A percentile compares a stretch with the other conserved stretches of the same genome.
Evolutionary conservation across 2,329 filamentous ascomycete species (phyloP).

Genomic region (Dichotomopilus funicola): DNA sequence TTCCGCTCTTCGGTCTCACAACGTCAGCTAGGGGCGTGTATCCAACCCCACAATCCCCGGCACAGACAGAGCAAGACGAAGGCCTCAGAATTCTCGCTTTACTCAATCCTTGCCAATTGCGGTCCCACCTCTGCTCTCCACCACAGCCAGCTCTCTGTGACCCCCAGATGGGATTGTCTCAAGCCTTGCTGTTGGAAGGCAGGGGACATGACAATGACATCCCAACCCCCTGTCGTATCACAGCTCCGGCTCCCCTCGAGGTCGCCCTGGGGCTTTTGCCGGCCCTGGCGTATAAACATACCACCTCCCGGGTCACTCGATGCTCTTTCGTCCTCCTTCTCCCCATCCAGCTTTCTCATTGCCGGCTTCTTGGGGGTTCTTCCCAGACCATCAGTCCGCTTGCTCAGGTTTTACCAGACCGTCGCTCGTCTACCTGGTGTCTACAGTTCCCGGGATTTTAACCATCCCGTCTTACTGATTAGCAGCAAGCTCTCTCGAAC

Average conservation of each 20-base stretch:
- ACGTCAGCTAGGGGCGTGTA: constrained; percentile 2
- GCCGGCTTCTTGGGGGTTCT: constrained; percentile 13
- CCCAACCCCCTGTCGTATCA: constrained; percentile 6
- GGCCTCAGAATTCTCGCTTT: too few relatives aligned
- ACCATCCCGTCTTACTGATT: constrained; percentile 2
- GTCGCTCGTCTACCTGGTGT: constrained; percentile 15
- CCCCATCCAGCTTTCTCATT: constrained; percentile 15
- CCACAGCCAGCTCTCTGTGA: constrained; percentile 13
- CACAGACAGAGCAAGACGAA: too few relatives aligned
- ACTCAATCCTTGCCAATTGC: too few relatives aligned
- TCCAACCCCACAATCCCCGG: constrained; percentile 17
- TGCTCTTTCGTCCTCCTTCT: constrained; percentile 4
- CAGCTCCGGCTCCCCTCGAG: background rate
- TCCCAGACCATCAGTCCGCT: constrained; percentile 23
- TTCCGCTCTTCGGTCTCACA: constrained; percentile 13
- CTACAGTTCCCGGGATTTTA: constrained; percentile 4
- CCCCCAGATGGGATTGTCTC: constrained; percentile 14
- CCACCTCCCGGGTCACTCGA: constrained; percentile 9
- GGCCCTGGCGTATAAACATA: constrained; percentile 21
- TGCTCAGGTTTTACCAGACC: constrained; percentile 25
- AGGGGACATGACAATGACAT: constrained; percentile 14
- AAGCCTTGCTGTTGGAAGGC: constrained; percentile 14
- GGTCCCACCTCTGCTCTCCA: constrained; percentile 7
- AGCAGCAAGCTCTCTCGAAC: background rate
- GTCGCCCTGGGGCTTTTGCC: background rate